Evolutionary conservation across 2,329 filamentous ascomycete genomes (phyloP).

Genomic region (Stagonosporopsis vannaccii): DNA sequence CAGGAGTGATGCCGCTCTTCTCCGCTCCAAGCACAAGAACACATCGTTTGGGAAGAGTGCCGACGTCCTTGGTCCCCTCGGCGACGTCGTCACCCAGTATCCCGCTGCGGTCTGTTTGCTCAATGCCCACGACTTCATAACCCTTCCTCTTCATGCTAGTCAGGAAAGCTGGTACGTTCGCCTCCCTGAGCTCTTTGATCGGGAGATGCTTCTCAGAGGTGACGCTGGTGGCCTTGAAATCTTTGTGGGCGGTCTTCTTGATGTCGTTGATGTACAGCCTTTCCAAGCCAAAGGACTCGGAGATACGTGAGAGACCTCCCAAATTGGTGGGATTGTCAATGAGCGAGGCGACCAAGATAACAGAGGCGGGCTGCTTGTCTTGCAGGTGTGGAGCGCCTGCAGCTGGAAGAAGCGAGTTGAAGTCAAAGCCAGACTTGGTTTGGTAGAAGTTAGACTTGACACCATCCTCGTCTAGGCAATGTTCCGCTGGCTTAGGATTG

Average conservation of each 20-base stretch:
- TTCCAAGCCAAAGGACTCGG: constrained; percentile 60
- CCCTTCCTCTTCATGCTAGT: constrained; percentile 54
- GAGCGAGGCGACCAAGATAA: constrained; percentile 59
- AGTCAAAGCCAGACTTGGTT: constrained; percentile 59
- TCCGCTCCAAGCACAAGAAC: constrained; percentile 60
- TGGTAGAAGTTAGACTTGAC: constrained; percentile 51
- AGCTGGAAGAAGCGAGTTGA: constrained; percentile 36
- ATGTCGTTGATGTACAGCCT: constrained; percentile 55
- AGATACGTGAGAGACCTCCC: constrained; percentile 58
- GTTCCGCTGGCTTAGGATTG: constrained; percentile 10
- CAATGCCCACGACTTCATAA: constrained; percentile 60
- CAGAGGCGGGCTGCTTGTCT: constrained; percentile 37
- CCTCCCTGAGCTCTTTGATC: constrained; percentile 49
- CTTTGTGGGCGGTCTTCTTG: constrained; percentile 52
- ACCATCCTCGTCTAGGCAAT: constrained; percentile 10
- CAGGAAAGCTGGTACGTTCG: constrained; percentile 49
- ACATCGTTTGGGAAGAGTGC: constrained; percentile 48
- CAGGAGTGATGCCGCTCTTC: constrained; percentile 58
- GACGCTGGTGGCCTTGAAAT: constrained; percentile 60
- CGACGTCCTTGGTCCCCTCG: constrained; percentile 25
- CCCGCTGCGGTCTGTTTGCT: constrained; percentile 60
- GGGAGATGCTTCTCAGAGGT: constrained; percentile 59
- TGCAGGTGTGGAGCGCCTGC: constrained; percentile 27
- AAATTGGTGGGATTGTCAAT: constrained; percentile 60
- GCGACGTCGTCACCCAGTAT: constrained; percentile 49